A percentile compares a stretch with the other conserved stretches of the same genome.
Conservation (phyloP, 495 filamentous ascomycete genomes). For the Daldinia childiae region DNA sequence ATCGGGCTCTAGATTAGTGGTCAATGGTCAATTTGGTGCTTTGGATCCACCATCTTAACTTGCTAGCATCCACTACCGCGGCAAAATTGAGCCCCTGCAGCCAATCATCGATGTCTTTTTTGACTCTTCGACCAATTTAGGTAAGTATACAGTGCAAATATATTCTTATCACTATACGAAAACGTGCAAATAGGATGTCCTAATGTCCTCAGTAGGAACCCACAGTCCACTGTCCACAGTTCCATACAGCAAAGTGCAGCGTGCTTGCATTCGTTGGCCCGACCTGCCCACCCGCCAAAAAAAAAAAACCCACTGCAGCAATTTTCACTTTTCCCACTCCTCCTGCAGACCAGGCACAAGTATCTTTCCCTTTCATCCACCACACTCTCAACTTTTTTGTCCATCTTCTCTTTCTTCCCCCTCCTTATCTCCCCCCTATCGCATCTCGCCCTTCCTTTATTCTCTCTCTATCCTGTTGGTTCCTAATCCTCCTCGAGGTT, state of each 20-base stretch:
- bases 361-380: conserved; percentile 49
- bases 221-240: no score
- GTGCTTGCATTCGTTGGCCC: conserved; percentile 15
- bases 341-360: conserved; percentile 44
- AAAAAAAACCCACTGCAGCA: conserved; percentile 33
- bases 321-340: conserved; percentile 48
- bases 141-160: conserved; percentile 23
- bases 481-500: conserved; percentile 55
- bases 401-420: conserved; percentile 49
- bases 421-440: conserved; percentile 45
- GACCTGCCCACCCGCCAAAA: conserved; percentile 19
- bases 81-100: conserved; percentile 30
- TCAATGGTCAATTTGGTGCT: conserved; percentile 38
- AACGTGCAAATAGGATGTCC: conserved; percentile 10
- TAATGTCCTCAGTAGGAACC: neutral
- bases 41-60: conserved; percentile 22
- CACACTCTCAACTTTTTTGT: conserved; percentile 46
- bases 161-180: neutral
- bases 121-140: conserved; percentile 15
- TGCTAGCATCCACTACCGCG: conserved; percentile 31
- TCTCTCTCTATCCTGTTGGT: conserved; percentile 46
- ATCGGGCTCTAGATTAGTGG: conserved; percentile 28
- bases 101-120: conserved; percentile 19
- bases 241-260: neutral
- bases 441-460: conserved; percentile 57